Evolutionary conservation across 2,329 filamentous ascomycete genomes (phyloP), one percentile per base, ranked within the genome.

Genomic region (Elsinoe arachidis): DNA sequence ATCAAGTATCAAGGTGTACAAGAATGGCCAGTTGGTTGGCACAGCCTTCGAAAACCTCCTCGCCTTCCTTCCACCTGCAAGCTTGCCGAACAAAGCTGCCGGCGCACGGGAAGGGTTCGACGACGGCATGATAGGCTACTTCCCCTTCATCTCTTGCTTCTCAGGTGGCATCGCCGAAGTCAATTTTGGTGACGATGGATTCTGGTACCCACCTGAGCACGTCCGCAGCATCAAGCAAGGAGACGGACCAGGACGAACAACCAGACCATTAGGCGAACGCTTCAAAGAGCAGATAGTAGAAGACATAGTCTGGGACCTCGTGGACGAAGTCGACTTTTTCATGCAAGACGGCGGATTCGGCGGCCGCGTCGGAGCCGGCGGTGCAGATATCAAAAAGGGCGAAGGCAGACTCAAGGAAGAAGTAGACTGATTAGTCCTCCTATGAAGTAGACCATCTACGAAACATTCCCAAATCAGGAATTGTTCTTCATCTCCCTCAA

Each of bases 241-340:
- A 4, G 69, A 64, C 64, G 65, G 66, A 47, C 65, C 67, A 2
- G 63, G 67, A 1, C 66, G 72, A 11, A 67, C 63, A 37, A 63
- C 85, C 1, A 79, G 82, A 34, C 77, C 88, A 0, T 76, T 96
- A 19, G 81, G 83, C 6, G 88, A 95, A 61, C 82, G 93, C 33
- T 97, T 90, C 71, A 83, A 84, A 59, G 91, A 99, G 69, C 92
- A 97, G 74, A 91, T 99, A 60, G 90, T 87, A 12, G 93, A 99
- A 73, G 93, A 99, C 66, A 78, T 96, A 21, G 81, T 96, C 30
- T 96, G 90, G 69, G 93, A 99, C 70, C 81, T 99, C 55, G 79
- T 97, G 33, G 93, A 99, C 67, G 93, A 99, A 73, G 88, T 95
- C 51, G 90, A 95, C 74, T 93, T 88, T 73, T 95, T 83, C 85